phyloP scores from a whole-genome alignment of 371 early-diverging fungal species.

The Conidiobolus incongruus region DNA sequence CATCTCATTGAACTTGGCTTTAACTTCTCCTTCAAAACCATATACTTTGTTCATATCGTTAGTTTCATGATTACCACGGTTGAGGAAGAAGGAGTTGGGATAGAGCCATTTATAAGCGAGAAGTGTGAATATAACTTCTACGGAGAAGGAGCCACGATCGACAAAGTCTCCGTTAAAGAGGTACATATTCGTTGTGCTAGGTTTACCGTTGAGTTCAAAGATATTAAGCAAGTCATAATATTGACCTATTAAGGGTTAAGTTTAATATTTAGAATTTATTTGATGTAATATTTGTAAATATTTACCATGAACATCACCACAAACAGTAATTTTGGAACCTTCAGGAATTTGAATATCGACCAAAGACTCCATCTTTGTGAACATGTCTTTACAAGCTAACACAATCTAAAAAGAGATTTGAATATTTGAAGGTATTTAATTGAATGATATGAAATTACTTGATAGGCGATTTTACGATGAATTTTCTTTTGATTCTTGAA shows the following conservation, averaged over 20 bases:
- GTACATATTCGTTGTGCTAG: constrained; percentile 57
- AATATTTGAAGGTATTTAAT: not conserved
- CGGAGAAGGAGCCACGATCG: constrained; percentile 98
- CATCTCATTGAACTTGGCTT: constrained; percentile 70
- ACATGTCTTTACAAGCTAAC: constrained; percentile 36
- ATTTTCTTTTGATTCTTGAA: constrained; percentile 77
- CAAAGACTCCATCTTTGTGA: constrained; percentile 48
- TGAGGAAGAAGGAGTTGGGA: constrained; percentile 64
- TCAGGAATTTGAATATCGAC: constrained; percentile 64
- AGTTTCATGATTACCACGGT: constrained; percentile 98
- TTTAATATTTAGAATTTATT: no score
- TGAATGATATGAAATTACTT: constrained; percentile 13
- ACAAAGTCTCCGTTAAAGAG: constrained; percentile 99
- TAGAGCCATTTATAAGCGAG: constrained; percentile 80
- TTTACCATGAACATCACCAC: constrained; percentile 94
- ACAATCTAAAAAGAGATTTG: constrained; percentile 39
- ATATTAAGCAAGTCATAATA: constrained; percentile 93
- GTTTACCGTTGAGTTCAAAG: constrained; percentile 74
- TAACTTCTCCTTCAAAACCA: constrained; percentile 96
- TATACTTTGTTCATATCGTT: constrained; percentile 95
- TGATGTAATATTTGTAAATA: no score
- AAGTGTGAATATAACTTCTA: constrained; percentile 91
- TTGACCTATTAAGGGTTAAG: no score
- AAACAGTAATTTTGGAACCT: constrained; percentile 60
- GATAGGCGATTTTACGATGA: constrained; percentile 67